phyloP scores from a whole-genome alignment of 228 moss, liverwort and hornwort genomes.

The Sphagnum fallax region DNA sequence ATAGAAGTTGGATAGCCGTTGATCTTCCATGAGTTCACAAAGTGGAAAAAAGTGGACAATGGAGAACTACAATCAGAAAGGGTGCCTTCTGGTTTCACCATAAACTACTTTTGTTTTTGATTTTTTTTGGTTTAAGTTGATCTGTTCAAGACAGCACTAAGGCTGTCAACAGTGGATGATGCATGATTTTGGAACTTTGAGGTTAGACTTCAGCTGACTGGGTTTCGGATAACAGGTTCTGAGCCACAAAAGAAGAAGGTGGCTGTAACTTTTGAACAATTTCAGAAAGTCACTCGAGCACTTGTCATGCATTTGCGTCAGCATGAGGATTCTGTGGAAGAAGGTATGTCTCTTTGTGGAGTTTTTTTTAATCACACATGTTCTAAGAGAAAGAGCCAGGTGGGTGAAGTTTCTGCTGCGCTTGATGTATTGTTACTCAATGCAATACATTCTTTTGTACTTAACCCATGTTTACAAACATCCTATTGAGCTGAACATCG shows the following conservation, averaged over 20 bases:
- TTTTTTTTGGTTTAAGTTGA: constrained; percentile 8
- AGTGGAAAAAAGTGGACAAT: neutral
- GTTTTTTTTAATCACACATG: neutral
- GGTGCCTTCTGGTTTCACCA: constrained; percentile 4
- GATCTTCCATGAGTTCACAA: neutral
- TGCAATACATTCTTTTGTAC: neutral
- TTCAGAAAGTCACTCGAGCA: constrained; percentile 89
- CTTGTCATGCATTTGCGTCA: constrained; percentile 89
- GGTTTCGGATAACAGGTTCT: no score
- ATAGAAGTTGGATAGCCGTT: neutral
- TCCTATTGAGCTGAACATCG: no score
- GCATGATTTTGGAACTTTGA: no score
- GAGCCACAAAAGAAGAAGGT: constrained; percentile 61
- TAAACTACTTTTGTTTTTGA: constrained; percentile 3
- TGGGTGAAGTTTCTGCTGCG: neutral
- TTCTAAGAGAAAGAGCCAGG: neutral
- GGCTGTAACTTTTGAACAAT: constrained; percentile 87
- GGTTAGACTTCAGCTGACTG: no score
- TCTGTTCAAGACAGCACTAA: constrained; percentile 15
- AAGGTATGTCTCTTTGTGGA: constrained; percentile 31
- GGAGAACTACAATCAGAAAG: constrained; percentile 1
- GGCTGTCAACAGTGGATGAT: no score
- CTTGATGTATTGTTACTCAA: neutral
- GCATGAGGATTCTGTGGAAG: constrained; percentile 60
- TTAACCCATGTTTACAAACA: neutral